Percentiles rank a stretch among this genome's conserved stretches.
phyloP scores from a whole-genome alignment of 257 asterid species.

The Primulina huaijiensis region DNA sequence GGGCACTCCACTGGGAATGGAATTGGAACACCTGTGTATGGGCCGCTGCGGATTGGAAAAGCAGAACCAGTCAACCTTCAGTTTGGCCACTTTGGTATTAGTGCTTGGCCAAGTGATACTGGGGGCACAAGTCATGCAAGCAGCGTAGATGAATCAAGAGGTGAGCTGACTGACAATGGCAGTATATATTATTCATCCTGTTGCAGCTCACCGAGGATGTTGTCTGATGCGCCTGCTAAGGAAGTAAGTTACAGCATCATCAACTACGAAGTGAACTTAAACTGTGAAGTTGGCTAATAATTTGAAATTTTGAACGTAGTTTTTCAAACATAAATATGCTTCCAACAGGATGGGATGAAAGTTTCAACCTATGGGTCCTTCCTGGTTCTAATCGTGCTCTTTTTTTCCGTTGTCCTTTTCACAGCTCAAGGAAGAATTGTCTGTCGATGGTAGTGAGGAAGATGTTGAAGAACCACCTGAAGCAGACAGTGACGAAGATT shows the following conservation, averaged over 20 bases:
- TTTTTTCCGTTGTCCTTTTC: constrained; percentile 23
- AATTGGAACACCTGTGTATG: constrained; percentile 70
- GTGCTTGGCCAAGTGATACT: constrained; percentile 90
- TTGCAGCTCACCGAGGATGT: constrained; percentile 84
- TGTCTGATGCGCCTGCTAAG: constrained; percentile 75
- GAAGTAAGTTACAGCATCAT: constrained; percentile 48
- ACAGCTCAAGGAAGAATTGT: constrained; percentile 85
- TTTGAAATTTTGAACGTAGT: background rate
- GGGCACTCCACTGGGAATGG: constrained; percentile 41
- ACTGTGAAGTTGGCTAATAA: background rate
- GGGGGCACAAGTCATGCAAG: constrained; percentile 92
- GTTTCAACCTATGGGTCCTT: background rate
- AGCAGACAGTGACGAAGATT: constrained; percentile 82
- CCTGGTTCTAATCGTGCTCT: background rate
- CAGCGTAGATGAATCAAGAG: constrained; percentile 82
- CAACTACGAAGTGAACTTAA: background rate
- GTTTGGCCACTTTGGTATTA: constrained; percentile 91
- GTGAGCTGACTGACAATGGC: constrained; percentile 80
- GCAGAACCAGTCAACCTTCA: constrained; percentile 90
- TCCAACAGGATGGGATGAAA: background rate
- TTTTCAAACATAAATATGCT: background rate
- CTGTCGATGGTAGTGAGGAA: constrained; percentile 96
- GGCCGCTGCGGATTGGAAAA: constrained; percentile 74
- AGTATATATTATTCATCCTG: constrained; percentile 85
- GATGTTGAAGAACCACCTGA: constrained; percentile 81